Evolutionary conservation across 164 flowering plant genomes (phyloP), one percentile per base, ranked within the genome.

Genomic region (Piper longum): DNA sequence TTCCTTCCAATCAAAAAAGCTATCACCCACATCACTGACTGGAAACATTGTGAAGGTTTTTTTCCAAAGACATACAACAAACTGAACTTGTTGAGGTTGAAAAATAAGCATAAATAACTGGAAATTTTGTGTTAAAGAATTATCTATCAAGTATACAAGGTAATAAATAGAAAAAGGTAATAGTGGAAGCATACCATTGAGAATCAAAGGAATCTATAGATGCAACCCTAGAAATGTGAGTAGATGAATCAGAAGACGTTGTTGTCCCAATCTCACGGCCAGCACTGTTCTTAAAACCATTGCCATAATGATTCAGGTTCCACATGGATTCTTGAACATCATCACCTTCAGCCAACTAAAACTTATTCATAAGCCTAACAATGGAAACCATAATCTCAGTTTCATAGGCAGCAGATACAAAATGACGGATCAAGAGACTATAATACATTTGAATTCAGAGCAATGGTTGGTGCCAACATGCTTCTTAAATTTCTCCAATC

Each of bases 181-280:
- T 48, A 7, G 4, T 54, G 59, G 1, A 44, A 54, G 43, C 16
- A 26, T 81, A 91, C 99, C 99, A 95, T 83, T 85, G 89, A 60
- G 99, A 95, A 70, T 95, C 99, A 74, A 85, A 95, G 16, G 99
- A 95, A 66, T 95, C 99, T 39, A 95, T 95, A 13, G 99, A 91
- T 65, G 99, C 96, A 66, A 91, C 88, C 69, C 95, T 80, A 40
- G 91, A 81, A 43, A 95, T 72, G 71, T 76, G 83, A 42, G 74
- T 80, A 61, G 83, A 60, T 51, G 76, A 71, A 68, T 88, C 96
- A 40, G 88, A 78, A 54, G 91, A 77, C 16, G 95, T 80, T 54
- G 92, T 62, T 4, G 79, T 77, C 57, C 75, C 87, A 69, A 70
- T 67, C 69, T 82, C 88, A 17, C 26, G 55, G 36, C 8, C 56